phyloP scores from a whole-genome alignment of 108 stramenopile genomes.

The Parmales sp. region DNA sequence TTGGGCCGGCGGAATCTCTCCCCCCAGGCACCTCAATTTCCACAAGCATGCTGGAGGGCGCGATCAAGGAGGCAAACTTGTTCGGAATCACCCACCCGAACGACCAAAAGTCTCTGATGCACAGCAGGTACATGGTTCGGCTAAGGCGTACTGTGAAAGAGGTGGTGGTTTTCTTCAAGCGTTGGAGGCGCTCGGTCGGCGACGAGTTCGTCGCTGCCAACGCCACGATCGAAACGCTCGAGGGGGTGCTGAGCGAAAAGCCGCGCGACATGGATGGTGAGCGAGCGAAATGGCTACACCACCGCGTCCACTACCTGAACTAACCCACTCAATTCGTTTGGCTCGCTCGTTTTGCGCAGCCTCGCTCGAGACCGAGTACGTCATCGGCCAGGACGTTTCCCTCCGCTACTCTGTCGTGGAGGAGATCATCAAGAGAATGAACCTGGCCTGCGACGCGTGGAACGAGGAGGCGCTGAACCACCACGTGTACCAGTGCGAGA shows the following conservation, averaged over 20 bases:
- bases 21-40: background rate
- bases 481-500: slow-evolving; percentile 11
- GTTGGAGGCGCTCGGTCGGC: background rate
- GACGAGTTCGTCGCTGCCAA: slow-evolving; percentile 13
- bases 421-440: slow-evolving; percentile 11
- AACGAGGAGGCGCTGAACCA: slow-evolving; percentile 9
- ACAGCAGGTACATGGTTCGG: background rate
- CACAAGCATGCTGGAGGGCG: background rate
- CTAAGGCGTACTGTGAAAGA: background rate
- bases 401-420: slow-evolving; percentile 7
- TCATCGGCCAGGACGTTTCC: background rate
- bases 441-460: background rate
- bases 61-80: background rate
- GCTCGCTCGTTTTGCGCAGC: too few relatives aligned
- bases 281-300: too few relatives aligned
- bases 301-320: too few relatives aligned
- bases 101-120: background rate
- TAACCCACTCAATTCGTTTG: too few relatives aligned
- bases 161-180: background rate
- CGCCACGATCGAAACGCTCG: slow-evolving; percentile 6
- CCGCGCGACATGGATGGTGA: background rate
- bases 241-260: background rate
- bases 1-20: background rate
- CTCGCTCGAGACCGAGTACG: background rate
- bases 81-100: slow-evolving; percentile 6